These are phyloP conservation scores for Eucalyptus erythrocorys DNA, from an alignment of 345 rosid species.

Conservation along the genomic window DNA sequence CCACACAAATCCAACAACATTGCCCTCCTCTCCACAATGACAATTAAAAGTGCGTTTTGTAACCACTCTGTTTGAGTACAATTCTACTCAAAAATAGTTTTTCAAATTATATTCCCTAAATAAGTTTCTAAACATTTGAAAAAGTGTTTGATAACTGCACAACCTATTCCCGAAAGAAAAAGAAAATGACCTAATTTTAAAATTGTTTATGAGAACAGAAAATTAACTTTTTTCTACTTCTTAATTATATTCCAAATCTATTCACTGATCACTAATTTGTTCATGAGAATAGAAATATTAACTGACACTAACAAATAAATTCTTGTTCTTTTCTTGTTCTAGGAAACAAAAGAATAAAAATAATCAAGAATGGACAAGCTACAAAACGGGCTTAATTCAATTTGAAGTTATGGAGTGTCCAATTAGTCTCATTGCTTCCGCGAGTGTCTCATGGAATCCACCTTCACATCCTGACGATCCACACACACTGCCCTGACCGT, in stretches of 20 bases:
- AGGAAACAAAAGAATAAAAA: too few relatives aligned
- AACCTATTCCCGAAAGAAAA: rapidly evolving
- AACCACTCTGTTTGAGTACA: rapidly evolving
- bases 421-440: neutral
- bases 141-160: too few relatives aligned
- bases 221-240: too few relatives aligned
- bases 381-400: neutral
- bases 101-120: rapidly evolving
- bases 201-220: rapidly evolving
- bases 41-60: neutral
- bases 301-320: rapidly evolving
- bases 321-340: rapidly evolving
- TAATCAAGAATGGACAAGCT: too few relatives aligned
- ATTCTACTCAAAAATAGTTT: rapidly evolving
- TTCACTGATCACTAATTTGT: rapidly evolving
- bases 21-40: neutral
- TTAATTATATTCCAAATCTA: rapidly evolving
- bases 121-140: rapidly evolving
- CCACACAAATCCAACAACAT: neutral
- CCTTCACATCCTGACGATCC: neutral
- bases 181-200: too few relatives aligned
- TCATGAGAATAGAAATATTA: too few relatives aligned
- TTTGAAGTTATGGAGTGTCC: neutral
- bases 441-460: neutral
- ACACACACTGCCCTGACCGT: neutral